Evolutionary conservation across 2,329 filamentous ascomycete genomes (phyloP).

Genomic region (Trichophyton mentagrophytes): DNA sequence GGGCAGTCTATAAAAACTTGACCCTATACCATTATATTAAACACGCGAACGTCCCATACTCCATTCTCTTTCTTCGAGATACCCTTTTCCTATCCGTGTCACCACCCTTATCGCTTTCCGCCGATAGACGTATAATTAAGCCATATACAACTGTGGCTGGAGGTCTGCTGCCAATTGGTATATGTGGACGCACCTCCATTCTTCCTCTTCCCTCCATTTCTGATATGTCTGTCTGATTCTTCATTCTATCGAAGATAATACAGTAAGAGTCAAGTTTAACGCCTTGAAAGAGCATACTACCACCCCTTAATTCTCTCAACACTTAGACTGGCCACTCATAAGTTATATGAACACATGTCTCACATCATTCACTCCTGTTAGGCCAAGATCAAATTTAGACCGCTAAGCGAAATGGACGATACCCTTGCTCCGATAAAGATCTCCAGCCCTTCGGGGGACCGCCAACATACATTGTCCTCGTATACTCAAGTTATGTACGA

Average conservation of each 20-base stretch:
- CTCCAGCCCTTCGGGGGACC: neutral
- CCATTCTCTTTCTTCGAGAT: neutral
- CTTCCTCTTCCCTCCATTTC: neutral
- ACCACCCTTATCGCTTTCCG: neutral
- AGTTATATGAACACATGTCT: neutral
- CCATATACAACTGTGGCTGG: neutral
- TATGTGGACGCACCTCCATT: neutral
- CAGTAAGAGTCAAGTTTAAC: neutral
- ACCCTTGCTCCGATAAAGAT: neutral
- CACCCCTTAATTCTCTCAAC: neutral
- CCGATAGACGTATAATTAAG: neutral
- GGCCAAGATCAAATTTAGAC: neutral
- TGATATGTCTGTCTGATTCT: neutral
- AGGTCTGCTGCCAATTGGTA: neutral
- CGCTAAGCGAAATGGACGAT: neutral
- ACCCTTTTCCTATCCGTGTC: neutral
- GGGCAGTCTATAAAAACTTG: neutral
- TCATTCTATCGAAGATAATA: neutral
- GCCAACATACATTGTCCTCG: neutral
- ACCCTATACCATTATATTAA: neutral
- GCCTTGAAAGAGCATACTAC: neutral
- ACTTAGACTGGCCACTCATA: neutral
- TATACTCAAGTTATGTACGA: conserved; percentile 13
- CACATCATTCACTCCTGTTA: neutral
- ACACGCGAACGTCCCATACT: neutral